Evolutionary conservation across 192 early-diverging fungal genomes (phyloP), one percentile per base, ranked within the genome.

Genomic region (Coemansia sp.): DNA sequence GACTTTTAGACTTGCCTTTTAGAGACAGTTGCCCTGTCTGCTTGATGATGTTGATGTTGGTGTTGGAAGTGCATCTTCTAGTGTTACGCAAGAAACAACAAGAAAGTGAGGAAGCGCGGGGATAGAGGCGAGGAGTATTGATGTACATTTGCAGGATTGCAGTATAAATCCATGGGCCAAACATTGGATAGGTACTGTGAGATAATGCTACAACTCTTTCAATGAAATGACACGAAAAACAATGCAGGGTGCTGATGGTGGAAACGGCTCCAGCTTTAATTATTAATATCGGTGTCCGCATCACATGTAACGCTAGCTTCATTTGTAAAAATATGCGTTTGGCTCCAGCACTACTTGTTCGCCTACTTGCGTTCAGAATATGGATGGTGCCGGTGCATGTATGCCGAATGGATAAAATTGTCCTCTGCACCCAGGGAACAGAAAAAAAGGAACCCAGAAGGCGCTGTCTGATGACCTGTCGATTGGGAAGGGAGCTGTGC

Each of bases 381-480:
- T 38, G 19, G 55, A 7, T n/a, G n/a, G 16, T 39, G 57, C 38
- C 19, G 57, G 57, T 40, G 57, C 57, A 41, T 16, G 32, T 32
- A 5, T 40, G 57, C 7, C 39, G 57, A 59, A 22, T 9, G 17
- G 32, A 41, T 59, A 41, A 59, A 40, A 19, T 17, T 7, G 57
- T 16, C 57, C 39, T 59, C n/a, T 13, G 57, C n/a, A 17, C 57
- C 32, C 57, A 59, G 38, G 57, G 25, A 59, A 59, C 51, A 14
- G 9, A 41, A 17, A 59, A 59, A 41, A 59, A 59, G 14, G 57
- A 58, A 58, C 14, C 13, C 37, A 41, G 39, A 38, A 14, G 57
- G 38, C 17, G 57, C 38, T 16, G n/a, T 32, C 38, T 25, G 57
- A 7, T 41, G 57, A 41, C 57, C 57, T 25, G 39, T n/a, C 37